Percentiles rank a stretch among this genome's conserved stretches.
Evolutionary conservation across 2,329 filamentous ascomycete genomes (phyloP).

Genomic region (Fusarium robinianum): DNA sequence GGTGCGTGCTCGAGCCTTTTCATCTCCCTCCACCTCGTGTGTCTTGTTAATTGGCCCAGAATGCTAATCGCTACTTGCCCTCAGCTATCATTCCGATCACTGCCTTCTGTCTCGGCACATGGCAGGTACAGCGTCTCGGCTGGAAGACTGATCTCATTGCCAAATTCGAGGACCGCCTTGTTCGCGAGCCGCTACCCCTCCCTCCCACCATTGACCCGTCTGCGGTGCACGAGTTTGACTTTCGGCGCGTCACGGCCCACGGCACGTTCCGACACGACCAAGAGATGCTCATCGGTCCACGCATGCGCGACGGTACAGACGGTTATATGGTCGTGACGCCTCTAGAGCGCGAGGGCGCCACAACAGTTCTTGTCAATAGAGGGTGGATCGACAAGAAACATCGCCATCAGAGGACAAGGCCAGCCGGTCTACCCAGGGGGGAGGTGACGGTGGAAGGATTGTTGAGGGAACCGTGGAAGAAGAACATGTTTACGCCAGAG

Average conservation of each 20-base stretch:
- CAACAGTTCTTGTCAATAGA: conserved; percentile 82
- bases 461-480: conserved; percentile 88
- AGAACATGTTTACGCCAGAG: conserved; percentile 95
- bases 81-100: conserved; percentile 84
- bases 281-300: conserved; percentile 95
- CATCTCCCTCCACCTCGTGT: conserved; percentile 1
- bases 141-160: conserved; percentile 96
- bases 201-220: conserved; percentile 80
- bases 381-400: conserved; percentile 89
- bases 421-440: conserved; percentile 67
- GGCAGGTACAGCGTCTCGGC: conserved; percentile 90
- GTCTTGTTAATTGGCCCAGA: not conserved
- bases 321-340: conserved; percentile 93
- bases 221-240: conserved; percentile 90
- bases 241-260: conserved; percentile 76
- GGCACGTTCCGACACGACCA: conserved; percentile 82
- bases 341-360: conserved; percentile 70
- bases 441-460: conserved; percentile 82
- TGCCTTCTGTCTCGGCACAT: conserved; percentile 86
- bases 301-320: conserved; percentile 85
- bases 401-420: conserved; percentile 66
- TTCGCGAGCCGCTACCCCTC: conserved; percentile 82
- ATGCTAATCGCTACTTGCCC: not conserved
- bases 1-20: conserved; percentile 57
- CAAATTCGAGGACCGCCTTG: conserved; percentile 87